These are phyloP conservation scores for Isoetes taiwanensis DNA, from an alignment of 75 land plant species.

Conservation along the genomic window DNA sequence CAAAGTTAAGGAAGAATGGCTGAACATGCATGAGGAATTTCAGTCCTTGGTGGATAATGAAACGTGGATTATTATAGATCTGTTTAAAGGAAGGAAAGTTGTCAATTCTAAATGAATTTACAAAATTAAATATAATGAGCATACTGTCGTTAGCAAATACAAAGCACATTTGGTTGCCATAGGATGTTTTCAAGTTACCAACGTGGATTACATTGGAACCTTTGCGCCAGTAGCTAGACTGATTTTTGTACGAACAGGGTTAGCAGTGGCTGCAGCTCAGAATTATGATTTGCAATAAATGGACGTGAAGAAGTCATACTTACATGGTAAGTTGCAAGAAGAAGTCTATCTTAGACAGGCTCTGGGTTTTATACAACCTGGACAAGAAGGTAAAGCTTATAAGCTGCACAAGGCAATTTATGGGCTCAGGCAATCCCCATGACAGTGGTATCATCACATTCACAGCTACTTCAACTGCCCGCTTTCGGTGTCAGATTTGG, in stretches of 20 bases:
- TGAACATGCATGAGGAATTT: too few species aligned
- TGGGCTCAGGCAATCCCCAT: neutral
- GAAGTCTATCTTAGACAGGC: neutral
- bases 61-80: too few species aligned
- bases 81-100: too few species aligned
- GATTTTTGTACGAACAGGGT: neutral
- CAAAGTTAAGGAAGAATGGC: too few species aligned
- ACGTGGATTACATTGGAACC: neutral
- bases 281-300: neutral
- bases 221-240: slow-evolving; percentile 3
- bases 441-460: neutral
- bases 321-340: neutral
- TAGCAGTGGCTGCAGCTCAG: neutral
- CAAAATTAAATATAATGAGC: too few species aligned
- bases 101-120: too few species aligned
- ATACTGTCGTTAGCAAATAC: too few species aligned
- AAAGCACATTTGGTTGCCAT: too few species aligned
- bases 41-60: too few species aligned
- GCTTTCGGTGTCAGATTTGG: neutral
- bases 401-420: slow-evolving; percentile 10
- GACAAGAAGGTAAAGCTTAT: neutral
- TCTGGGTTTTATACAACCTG: neutral
- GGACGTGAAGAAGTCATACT: neutral
- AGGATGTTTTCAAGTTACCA: too few species aligned
- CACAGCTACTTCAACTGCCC: neutral